Evolutionary conservation across 2,329 filamentous ascomycete genomes (phyloP), one percentile per base, ranked within the genome.

Genomic region (Trichoderma breve): DNA sequence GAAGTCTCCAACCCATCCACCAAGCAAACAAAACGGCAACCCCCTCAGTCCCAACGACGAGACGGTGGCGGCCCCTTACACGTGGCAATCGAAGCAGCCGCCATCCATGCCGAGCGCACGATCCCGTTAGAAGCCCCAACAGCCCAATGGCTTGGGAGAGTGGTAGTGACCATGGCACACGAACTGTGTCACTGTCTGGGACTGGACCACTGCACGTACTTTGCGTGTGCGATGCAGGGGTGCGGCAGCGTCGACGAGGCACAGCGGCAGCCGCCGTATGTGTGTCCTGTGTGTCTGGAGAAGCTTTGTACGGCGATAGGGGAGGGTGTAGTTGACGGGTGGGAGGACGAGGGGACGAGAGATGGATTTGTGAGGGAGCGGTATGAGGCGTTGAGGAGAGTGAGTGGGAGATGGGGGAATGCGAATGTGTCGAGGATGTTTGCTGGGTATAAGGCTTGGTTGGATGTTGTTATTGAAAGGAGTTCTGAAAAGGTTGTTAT

Each of bases 101-200:
- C 79, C 24, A 79, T 78, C 6, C 74, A 36, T 34, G n/a, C 75
- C 5, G 73, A 69, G 9, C 51, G 47, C 4, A 70, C 73, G 7
- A 73, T 74, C 5, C 66, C 78, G 14, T 74, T 77, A 4, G 72
- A 70, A 32, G 76, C 79, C 4, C 72, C 82, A 0, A 75, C 78
- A 0, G 83, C 80, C 0, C 76, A 90, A 2, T 92, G 90, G 89
- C 84, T 92, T 15, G 84, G 84, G 11, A 83, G 86, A 12, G 78
- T 88, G 3, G 88, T 83, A 67, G 86, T 86, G 64, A 91, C 90
- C 0, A 86, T 86, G 1, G 84, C 85, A 2, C 91, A 93, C 76
- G 91, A 93, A 76, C 79, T 93, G 0, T 88, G 89, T 0, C 91
- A 92, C 77, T 93, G 90, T 76, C 85, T 93, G 47, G 89, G 87